A percentile compares a stretch with the other conserved stretches of the same genome.
Conservation (phyloP, 2,329 filamentous ascomycete species). For the Sarocladium kiliense region DNA sequence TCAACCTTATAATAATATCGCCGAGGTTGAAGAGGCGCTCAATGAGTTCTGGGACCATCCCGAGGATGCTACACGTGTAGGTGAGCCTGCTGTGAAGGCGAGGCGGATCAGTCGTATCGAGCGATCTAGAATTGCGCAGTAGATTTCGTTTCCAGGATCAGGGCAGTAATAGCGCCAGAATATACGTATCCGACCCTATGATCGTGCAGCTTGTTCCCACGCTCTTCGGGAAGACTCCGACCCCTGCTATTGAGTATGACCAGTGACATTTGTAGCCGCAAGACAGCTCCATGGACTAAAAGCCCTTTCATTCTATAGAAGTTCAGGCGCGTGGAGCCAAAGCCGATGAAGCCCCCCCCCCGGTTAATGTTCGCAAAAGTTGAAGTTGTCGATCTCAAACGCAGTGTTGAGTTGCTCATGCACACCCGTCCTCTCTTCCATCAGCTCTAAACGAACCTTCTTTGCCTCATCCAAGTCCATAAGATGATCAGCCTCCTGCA, state of each 20-base stretch:
- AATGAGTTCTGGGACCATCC: background rate
- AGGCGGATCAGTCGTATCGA: background rate
- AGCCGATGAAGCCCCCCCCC: no score
- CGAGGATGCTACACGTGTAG: background rate
- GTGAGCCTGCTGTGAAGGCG: background rate
- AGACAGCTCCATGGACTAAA: no score
- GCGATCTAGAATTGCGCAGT: background rate
- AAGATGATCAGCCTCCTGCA: slow-evolving; percentile 16
- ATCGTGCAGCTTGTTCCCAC: no score
- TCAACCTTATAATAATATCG: slow-evolving; percentile 6
- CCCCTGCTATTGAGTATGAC: no score
- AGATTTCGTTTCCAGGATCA: background rate
- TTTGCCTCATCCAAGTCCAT: slow-evolving; percentile 19
- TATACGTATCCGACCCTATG: no score
- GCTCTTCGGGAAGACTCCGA: no score
- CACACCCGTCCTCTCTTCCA: slow-evolving; percentile 19
- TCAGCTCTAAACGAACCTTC: slow-evolving; percentile 17
- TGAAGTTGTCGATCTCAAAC: slow-evolving; percentile 11
- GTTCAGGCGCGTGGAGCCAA: no score
- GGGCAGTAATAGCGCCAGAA: no score
- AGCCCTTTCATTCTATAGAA: no score
- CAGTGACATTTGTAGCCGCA: no score
- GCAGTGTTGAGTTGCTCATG: slow-evolving; percentile 4
- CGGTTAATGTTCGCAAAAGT: slow-evolving; percentile 21
- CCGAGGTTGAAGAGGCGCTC: background rate